A percentile compares a stretch with the other conserved stretches of the same genome.
Conservation (phyloP, 1,139 yeast species). For the Blastobotrys illinoisensis region DNA sequence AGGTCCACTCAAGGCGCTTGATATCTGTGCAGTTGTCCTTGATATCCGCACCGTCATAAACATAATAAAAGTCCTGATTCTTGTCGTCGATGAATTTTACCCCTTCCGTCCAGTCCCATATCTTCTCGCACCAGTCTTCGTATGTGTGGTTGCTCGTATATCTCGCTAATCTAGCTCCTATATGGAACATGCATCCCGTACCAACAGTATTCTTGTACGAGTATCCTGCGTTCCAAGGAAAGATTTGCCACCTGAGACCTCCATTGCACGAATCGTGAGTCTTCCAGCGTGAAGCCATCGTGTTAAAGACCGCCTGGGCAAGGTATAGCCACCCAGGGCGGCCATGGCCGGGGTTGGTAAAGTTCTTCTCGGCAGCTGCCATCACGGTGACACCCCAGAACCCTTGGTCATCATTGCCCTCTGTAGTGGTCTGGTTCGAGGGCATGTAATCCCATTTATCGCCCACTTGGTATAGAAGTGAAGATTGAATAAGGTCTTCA, state of each 20-base stretch:
- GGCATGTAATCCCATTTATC: slow-evolving; percentile 75
- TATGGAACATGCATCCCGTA: slow-evolving; percentile 79
- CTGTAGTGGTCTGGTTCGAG: slow-evolving; percentile 82
- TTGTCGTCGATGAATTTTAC: slow-evolving; percentile 44
- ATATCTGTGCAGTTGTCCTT: slow-evolving; percentile 54
- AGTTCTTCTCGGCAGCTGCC: slow-evolving; percentile 89
- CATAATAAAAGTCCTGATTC: neutral
- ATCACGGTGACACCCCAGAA: slow-evolving; percentile 94
- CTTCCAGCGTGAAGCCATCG: slow-evolving; percentile 92
- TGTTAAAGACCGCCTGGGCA: slow-evolving; percentile 78
- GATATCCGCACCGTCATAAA: slow-evolving; percentile 74
- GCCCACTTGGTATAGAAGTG: slow-evolving; percentile 73
- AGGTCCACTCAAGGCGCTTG: slow-evolving; percentile 71
- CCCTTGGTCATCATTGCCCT: slow-evolving; percentile 97
- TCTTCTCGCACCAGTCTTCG: slow-evolving; percentile 67
- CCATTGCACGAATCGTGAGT: slow-evolving; percentile 64
- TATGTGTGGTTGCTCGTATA: slow-evolving; percentile 66
- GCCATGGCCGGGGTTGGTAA: slow-evolving; percentile 58
- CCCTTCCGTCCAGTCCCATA: slow-evolving; percentile 75
- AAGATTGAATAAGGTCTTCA: slow-evolving; percentile 51
- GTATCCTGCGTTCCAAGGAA: slow-evolving; percentile 87
- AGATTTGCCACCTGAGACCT: slow-evolving; percentile 92
- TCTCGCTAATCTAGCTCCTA: slow-evolving; percentile 80
- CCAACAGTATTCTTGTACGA: slow-evolving; percentile 84
- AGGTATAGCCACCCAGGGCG: slow-evolving; percentile 64